Base-by-base conservation (phyloP, 192 early-diverging fungal species). In the Physocladia obscura region DNA sequence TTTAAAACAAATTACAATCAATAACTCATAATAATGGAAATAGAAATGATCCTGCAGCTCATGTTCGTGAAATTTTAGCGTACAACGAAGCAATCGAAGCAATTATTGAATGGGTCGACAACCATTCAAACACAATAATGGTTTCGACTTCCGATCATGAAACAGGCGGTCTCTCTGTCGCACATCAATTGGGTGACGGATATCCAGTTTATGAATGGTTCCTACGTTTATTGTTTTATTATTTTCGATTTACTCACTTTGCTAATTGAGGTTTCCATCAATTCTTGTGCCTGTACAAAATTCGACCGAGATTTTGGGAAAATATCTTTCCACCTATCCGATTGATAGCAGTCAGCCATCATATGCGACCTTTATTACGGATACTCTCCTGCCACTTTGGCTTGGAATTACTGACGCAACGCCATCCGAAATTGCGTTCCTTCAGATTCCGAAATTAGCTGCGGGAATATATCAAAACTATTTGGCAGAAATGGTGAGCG, bases 91-190 rank as follows among this genome's bases (percentile, higher is more conserved):
- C 91, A 0, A 73, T 98, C 19, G 60, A 71, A 1, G 76, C 84
- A 26, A 91, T 93, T 36, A 90, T 86, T 57, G 70, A 85, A n/a
- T 99, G 82, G 76, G 88, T 97, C 26, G 83, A 91, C 39, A 62
- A 75, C 5, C 82, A 97, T 76, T 89, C 92, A 2, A 59, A 54
- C 67, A 96, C 94, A 0, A 81, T 97, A 37, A 80, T 99, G 86
- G 92, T 99, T 37, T 95, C 93, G 48, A 84, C 78, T 19, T 81
- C 79, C 24, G 97, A 99, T 78, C 97, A 99, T 77, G 97, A 99
- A 79, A 99, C 97, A 0, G 97, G 97, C 39, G 97, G 97, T 1
- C 83, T 98, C 24, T 87, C 93, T 0, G 79, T 94, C 30, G 94
- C 83, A 37, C 83, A 87, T 64, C 93, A 97, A 81, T 74, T 89